Evolutionary conservation across 495 filamentous ascomycete species (phyloP).

Genomic region (Trichoderma reesei): DNA sequence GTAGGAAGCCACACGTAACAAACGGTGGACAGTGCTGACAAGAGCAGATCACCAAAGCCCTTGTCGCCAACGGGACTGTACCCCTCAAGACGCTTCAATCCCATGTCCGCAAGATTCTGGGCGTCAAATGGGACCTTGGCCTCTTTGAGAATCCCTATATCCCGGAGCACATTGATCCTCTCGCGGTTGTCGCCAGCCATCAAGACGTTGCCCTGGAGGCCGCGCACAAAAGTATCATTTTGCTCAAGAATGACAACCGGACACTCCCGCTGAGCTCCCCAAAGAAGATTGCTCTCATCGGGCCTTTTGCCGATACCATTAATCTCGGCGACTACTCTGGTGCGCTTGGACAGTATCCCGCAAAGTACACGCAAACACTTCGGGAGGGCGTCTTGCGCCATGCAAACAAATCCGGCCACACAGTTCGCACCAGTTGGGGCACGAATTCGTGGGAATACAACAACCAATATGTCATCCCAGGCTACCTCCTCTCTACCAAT

Average conservation of each 20-base stretch:
- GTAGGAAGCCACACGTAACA: constrained; percentile 10
- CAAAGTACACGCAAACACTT: constrained; percentile 27
- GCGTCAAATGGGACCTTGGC: constrained; percentile 32
- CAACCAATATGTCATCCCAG: constrained; percentile 30
- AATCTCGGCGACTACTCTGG: constrained; percentile 36
- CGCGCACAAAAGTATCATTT: constrained; percentile 27
- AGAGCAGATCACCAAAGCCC: constrained; percentile 24
- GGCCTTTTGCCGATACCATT: constrained; percentile 32
- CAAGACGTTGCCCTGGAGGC: constrained; percentile 26
- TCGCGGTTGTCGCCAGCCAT: constrained; percentile 22
- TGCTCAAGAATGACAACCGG: constrained; percentile 30
- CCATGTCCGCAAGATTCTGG: constrained; percentile 26
- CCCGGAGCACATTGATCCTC: constrained; percentile 21
- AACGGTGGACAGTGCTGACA: neutral
- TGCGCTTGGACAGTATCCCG: constrained; percentile 31
- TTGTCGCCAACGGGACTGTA: constrained; percentile 27
- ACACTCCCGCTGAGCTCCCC: constrained; percentile 25
- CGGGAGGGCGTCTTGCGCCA: constrained; percentile 30
- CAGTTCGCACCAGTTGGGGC: constrained; percentile 32
- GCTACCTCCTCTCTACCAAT: constrained; percentile 29
- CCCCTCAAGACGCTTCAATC: constrained; percentile 23
- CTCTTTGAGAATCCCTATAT: constrained; percentile 29
- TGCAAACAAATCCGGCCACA: constrained; percentile 17
- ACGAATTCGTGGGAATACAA: constrained; percentile 34
- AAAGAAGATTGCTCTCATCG: constrained; percentile 28